Percentiles rank a stretch among this genome's conserved stretches.
Evolutionary conservation across 306 rosid species (phyloP).

Genomic region (Ormosia emarginata): DNA sequence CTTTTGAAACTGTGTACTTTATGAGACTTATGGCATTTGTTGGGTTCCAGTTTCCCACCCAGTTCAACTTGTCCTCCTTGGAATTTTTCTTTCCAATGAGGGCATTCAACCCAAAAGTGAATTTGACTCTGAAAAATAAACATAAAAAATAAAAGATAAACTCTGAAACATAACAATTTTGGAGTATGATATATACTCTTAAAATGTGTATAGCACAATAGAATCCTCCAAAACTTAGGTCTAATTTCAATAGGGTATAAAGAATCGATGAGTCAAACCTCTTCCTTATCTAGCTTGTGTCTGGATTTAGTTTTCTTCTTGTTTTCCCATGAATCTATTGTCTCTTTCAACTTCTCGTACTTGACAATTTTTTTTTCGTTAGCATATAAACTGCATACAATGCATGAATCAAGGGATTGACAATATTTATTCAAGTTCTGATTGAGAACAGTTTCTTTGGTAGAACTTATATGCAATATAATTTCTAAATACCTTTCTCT

Average conservation of each 20-base stretch:
- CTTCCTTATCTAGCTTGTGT: constrained; percentile 19
- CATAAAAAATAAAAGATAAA: constrained; percentile 35
- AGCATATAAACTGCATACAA: constrained; percentile 4
- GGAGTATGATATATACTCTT: too few relatives aligned
- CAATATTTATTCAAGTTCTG: neutral
- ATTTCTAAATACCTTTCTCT: constrained; percentile 40
- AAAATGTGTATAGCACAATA: neutral
- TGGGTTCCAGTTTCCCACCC: constrained; percentile 44
- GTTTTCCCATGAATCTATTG: constrained; percentile 64
- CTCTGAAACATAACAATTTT: constrained; percentile 1
- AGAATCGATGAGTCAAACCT: constrained; percentile 46
- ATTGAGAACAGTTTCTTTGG: neutral
- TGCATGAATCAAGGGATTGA: constrained; percentile 2
- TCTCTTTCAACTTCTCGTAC: constrained; percentile 40
- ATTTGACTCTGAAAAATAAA: neutral
- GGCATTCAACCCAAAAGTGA: too few relatives aligned
- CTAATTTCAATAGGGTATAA: neutral
- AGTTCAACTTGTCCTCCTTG: constrained; percentile 1
- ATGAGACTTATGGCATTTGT: constrained; percentile 38
- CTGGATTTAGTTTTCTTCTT: constrained; percentile 53
- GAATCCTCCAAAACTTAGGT: neutral
- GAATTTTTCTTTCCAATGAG: constrained; percentile 10
- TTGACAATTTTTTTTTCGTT: constrained; percentile 39
- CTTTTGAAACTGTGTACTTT: neutral
- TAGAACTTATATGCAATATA: neutral